phyloP scores from a whole-genome alignment of 2,329 filamentous ascomycete genomes.

The Didymella pomorum region DNA sequence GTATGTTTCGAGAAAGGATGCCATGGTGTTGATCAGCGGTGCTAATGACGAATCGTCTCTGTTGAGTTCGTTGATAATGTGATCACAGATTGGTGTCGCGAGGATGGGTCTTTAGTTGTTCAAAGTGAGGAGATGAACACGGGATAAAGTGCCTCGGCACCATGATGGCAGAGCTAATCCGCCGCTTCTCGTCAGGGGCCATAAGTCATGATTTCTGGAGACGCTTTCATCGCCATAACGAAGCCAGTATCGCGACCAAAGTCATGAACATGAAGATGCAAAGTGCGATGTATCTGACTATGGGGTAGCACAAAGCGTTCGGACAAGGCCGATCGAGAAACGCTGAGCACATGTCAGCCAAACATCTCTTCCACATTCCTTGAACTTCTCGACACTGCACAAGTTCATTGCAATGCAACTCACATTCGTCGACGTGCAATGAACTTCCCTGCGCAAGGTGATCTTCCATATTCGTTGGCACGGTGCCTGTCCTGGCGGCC shows the following conservation, averaged over 20 bases:
- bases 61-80: too few relatives aligned
- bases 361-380: background rate
- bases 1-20: slow-evolving; percentile 31
- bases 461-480: background rate
- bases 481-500: background rate
- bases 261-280: slow-evolving; percentile 7
- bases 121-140: background rate
- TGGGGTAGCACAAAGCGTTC: slow-evolving; percentile 4
- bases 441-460: background rate
- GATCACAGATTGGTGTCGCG: too few relatives aligned
- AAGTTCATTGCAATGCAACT: background rate
- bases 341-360: background rate
- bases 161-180: slow-evolving; percentile 22
- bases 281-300: slow-evolving; percentile 6
- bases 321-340: background rate
- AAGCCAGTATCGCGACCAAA: background rate
- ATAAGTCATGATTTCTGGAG: background rate
- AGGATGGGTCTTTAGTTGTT: too few relatives aligned
- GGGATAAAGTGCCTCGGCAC: slow-evolving; percentile 17
- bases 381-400: background rate
- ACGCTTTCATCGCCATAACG: background rate
- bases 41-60: background rate
- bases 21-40: background rate
- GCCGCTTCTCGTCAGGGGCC: background rate
- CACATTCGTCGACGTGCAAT: background rate